Conservation (phyloP, 148 eudicot genomes). For the Camellia sinensis region DNA sequence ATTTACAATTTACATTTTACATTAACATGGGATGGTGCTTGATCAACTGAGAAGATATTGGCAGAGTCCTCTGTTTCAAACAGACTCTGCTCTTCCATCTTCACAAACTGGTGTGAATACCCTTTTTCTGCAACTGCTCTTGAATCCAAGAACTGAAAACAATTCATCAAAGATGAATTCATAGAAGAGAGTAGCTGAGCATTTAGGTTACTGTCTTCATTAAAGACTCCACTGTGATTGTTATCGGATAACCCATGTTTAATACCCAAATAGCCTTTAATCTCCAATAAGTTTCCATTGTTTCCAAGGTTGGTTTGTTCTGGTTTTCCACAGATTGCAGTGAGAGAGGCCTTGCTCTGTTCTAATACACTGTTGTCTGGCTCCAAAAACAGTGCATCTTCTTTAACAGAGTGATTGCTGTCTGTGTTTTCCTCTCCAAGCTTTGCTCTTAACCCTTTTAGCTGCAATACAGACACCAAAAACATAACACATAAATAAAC, state of each 20-base stretch:
- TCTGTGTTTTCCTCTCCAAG: slow-evolving; percentile 20
- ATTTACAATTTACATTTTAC: no score
- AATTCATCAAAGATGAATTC: slow-evolving; percentile 13
- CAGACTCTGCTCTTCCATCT: slow-evolving; percentile 20
- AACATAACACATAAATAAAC: not conserved
- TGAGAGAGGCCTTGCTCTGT: not conserved
- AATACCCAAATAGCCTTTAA: slow-evolving; percentile 3
- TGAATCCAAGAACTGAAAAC: slow-evolving; percentile 12
- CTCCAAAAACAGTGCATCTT: not conserved
- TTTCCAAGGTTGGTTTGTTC: not conserved
- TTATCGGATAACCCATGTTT: slow-evolving; percentile 22
- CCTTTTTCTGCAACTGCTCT: slow-evolving; percentile 6
- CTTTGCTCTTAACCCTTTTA: slow-evolving; percentile 23
- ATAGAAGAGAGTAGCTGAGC: not conserved
- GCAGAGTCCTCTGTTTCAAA: slow-evolving; percentile 20
- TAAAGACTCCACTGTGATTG: slow-evolving; percentile 21
- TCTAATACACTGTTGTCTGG: not conserved
- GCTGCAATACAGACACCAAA: slow-evolving; percentile 9
- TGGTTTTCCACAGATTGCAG: not conserved
- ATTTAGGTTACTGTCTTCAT: slow-evolving; percentile 5
- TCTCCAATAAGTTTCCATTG: slow-evolving; percentile 1
- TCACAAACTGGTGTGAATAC: slow-evolving; percentile 13
- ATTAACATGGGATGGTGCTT: no score
- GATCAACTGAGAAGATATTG: slow-evolving; percentile 28
- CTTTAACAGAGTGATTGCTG: slow-evolving; percentile 12